Evolutionary conservation across 805 yeast genomes (phyloP).

Genomic region (Wickerhamiella kurtzmanii): DNA sequence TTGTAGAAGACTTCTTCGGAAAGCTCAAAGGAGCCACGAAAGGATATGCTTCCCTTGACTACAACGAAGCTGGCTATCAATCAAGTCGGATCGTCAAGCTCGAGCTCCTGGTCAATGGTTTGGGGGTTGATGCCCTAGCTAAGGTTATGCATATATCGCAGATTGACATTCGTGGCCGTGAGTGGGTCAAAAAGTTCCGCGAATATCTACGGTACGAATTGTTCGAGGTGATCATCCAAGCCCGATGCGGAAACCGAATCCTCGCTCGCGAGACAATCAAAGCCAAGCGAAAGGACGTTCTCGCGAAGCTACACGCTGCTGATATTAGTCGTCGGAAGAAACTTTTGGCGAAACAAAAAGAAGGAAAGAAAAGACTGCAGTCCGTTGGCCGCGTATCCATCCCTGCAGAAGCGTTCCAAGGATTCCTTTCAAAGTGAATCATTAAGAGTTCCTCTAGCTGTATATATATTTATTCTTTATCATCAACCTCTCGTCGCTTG

Average conservation of each 20-base stretch:
- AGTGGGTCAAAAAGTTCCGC: constrained; percentile 72
- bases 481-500: neutral
- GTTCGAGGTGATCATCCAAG: constrained; percentile 87
- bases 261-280: constrained; percentile 87
- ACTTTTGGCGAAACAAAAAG: constrained; percentile 75
- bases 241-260: constrained; percentile 63
- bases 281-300: constrained; percentile 89
- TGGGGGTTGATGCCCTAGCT: constrained; percentile 80
- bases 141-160: constrained; percentile 78
- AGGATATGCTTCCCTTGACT: constrained; percentile 90
- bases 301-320: constrained; percentile 84
- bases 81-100: constrained; percentile 71
- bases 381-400: constrained; percentile 65
- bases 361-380: constrained; percentile 79
- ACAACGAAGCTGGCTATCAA: constrained; percentile 83
- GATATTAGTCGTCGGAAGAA: constrained; percentile 85
- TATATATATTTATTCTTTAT: too few species aligned
- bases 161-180: constrained; percentile 57
- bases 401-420: constrained; percentile 77
- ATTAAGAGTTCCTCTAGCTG: too few species aligned
- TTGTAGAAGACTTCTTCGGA: constrained; percentile 93
- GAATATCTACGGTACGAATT: constrained; percentile 69
- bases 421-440: constrained; percentile 40
- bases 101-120: constrained; percentile 81
- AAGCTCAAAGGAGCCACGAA: constrained; percentile 76